Conservation (phyloP, 2,329 filamentous ascomycete genomes). For the Cryphonectria radicalis region DNA sequence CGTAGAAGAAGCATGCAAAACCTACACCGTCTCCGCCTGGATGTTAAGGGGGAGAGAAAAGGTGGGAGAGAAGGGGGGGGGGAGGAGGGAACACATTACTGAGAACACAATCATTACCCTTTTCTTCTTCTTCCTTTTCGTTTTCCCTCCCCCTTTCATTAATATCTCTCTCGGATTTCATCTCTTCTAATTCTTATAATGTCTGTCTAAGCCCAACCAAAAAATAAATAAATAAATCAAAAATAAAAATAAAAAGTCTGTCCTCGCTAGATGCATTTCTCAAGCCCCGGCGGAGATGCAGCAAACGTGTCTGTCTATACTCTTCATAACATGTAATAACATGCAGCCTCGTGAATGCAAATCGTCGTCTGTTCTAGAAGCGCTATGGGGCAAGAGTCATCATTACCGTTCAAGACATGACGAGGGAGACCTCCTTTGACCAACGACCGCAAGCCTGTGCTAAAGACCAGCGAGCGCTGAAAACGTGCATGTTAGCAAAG, state of each 20-base stretch:
- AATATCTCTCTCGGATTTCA: neutral
- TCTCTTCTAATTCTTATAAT: neutral
- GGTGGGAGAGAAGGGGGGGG: too few relatives aligned
- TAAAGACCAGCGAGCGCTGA: conserved; percentile 21
- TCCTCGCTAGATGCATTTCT: neutral
- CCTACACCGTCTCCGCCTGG: too few relatives aligned
- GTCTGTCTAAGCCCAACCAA: neutral
- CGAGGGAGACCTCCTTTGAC: neutral
- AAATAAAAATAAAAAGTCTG: neutral
- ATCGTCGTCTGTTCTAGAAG: neutral
- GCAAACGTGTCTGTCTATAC: neutral
- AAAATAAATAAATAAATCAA: neutral
- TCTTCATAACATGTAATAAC: neutral
- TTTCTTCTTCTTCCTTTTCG: too few relatives aligned
- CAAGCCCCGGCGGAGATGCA: neutral
- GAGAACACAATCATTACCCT: too few relatives aligned
- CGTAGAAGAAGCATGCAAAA: too few relatives aligned
- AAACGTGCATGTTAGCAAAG: neutral
- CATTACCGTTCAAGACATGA: neutral
- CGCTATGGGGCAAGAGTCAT: neutral
- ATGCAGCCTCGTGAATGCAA: conserved; percentile 4
- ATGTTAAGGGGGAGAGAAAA: too few relatives aligned
- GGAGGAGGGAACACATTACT: too few relatives aligned
- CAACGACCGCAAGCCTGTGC: neutral
- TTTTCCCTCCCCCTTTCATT: too few relatives aligned